These are phyloP conservation scores for Dothidotthia symphoricarpi DNA, from an alignment of 2,329 filamentous ascomycete species.

Conservation along the genomic window DNA sequence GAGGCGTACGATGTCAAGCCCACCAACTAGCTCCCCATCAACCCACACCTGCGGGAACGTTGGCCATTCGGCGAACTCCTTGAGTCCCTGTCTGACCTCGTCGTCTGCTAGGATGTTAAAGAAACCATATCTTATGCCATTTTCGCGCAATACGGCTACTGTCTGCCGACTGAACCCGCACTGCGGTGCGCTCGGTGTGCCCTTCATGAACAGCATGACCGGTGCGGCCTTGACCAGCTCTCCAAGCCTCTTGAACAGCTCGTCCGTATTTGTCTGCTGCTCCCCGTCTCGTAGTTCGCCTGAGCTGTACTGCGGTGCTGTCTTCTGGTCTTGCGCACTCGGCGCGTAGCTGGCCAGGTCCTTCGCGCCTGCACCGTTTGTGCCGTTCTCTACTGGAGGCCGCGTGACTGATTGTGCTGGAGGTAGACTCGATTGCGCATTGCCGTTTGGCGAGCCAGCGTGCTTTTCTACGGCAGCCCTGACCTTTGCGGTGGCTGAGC, in stretches of 20 bases:
- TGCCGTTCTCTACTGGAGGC: slow-evolving; percentile 41
- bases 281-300: slow-evolving; percentile 28
- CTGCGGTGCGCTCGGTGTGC: slow-evolving; percentile 81
- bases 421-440: slow-evolving; percentile 41
- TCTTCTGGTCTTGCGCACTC: slow-evolving; percentile 42
- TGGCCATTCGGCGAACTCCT: slow-evolving; percentile 98
- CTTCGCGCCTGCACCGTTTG: slow-evolving; percentile 35
- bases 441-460: slow-evolving; percentile 53
- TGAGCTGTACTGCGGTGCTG: slow-evolving; percentile 49
- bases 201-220: slow-evolving; percentile 99
- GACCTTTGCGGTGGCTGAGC: slow-evolving; percentile 84
- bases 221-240: slow-evolving; percentile 92
- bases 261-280: slow-evolving; percentile 65
- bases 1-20: slow-evolving; percentile 84
- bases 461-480: slow-evolving; percentile 82
- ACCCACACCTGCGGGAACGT: slow-evolving; percentile 96
- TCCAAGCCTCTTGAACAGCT: slow-evolving; percentile 73
- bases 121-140: slow-evolving; percentile 93
- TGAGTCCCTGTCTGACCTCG: slow-evolving; percentile 91
- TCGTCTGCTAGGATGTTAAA: slow-evolving; percentile 99
- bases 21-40: slow-evolving; percentile 84
- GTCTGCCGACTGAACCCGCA: slow-evolving; percentile 92
- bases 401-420: slow-evolving; percentile 47
- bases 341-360: slow-evolving; percentile 50
- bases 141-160: slow-evolving; percentile 81